Evolutionary conservation across 192 early-diverging fungal genomes (phyloP).

Genomic region (Dispira simplex): DNA sequence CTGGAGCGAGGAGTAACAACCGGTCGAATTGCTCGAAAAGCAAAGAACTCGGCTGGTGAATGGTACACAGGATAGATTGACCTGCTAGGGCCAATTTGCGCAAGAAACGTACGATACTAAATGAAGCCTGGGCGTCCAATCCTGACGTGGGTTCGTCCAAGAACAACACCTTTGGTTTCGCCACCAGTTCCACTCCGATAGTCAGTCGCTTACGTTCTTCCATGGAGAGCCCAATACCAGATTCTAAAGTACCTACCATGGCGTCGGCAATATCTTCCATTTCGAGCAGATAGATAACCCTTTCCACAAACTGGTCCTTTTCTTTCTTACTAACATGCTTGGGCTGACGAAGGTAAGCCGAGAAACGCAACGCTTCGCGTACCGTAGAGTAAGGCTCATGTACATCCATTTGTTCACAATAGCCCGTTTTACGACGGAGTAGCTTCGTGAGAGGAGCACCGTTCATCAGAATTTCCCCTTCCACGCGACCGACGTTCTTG

Average conservation of each 20-base stretch:
- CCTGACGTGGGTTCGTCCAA: constrained; percentile 87
- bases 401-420: constrained; percentile 59
- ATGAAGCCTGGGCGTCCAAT: constrained; percentile 59
- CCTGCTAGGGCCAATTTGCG: constrained; percentile 43
- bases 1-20: constrained; percentile 56
- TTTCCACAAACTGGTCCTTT: constrained; percentile 51
- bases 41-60: constrained; percentile 77
- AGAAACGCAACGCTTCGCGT: constrained; percentile 59
- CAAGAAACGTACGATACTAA: constrained; percentile 60
- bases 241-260: constrained; percentile 51
- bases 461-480: constrained; percentile 41
- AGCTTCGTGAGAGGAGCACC: constrained; percentile 22
- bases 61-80: constrained; percentile 62
- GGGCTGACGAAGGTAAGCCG: constrained; percentile 53
- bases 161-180: constrained; percentile 66
- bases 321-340: constrained; percentile 34
- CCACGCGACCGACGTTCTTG: constrained; percentile 37
- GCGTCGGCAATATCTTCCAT: constrained; percentile 56
- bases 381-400: constrained; percentile 46
- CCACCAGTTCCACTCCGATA: constrained; percentile 72
- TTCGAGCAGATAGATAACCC: constrained; percentile 56
- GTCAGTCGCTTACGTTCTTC: constrained; percentile 81
- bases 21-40: constrained; percentile 80
- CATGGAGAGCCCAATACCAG: constrained; percentile 62
- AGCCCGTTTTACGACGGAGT: constrained; percentile 34